Evolutionary conservation across 2,329 filamentous ascomycete genomes (phyloP), one percentile per base, ranked within the genome.

Genomic region (Talaromyces sp.): DNA sequence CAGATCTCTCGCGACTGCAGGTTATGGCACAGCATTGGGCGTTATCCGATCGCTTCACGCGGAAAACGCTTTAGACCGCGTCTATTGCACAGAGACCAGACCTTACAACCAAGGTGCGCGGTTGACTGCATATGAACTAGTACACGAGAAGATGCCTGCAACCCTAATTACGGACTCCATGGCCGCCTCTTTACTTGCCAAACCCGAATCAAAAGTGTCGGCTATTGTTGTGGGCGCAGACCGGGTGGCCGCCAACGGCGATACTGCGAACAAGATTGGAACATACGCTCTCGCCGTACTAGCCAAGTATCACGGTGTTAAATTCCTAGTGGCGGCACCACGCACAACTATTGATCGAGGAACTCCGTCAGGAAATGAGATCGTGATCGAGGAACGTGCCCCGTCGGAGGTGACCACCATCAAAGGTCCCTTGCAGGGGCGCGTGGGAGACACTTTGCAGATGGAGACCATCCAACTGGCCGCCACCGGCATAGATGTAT

Each of bases 181-280:
- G 95, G 95, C 92, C 1, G 93, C 89, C 13, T 90, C 94, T 0
- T 84, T 99, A 9, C 90, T 99, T 74, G 84, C 69, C 66, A 78
- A 66, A 73, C 63, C 83, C 25, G 79, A 84, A 43, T 84, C 88
- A 73, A 88, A 89, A 72, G 91, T 99, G 66, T 86, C 87, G 6
- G 94, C 93, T 6, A 91, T 99, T 61, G 89, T 99, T 35, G 95
- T 99, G 0, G 95, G 95, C 33, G 95, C 95, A 2, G 95, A 99
- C 77, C 88, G 95, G 64, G 95, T 99, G 15, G 95, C 94, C 37
- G 91, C 93, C 60, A 99, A 99, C 73, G 95, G 95, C 35, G 95
- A 99, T 79, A 98, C 95, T 0, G 95, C 95, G 64, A 99, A 99
- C 82, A 99, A 99, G 82, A 96, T 99, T 67, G 95, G 95, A 61